Conservation (phyloP, 2,329 filamentous ascomycete species). For the Calonectria hawksworthii region DNA sequence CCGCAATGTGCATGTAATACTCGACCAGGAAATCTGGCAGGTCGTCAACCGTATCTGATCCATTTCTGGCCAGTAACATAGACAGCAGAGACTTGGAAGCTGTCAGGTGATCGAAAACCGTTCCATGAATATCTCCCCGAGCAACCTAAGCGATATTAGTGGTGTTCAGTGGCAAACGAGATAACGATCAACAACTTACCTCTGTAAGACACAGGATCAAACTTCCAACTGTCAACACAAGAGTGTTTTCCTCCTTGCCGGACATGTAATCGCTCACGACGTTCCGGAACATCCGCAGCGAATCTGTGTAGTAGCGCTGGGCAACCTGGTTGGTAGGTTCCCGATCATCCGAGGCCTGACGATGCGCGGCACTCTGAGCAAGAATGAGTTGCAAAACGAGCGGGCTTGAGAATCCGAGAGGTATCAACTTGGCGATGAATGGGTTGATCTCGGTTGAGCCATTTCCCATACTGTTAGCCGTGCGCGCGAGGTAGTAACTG, state of each 20-base stretch:
- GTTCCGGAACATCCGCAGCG: conserved; percentile 52
- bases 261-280: conserved; percentile 52
- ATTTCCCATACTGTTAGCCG: conserved; percentile 62
- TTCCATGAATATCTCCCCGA: conserved; percentile 60
- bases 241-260: conserved; percentile 50
- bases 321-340: conserved; percentile 49
- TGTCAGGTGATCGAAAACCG: conserved; percentile 60
- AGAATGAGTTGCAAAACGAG: conserved; percentile 62
- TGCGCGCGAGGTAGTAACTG: conserved; percentile 60
- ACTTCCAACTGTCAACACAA: conserved; percentile 59
- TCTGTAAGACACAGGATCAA: conserved; percentile 63
- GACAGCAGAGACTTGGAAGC: conserved; percentile 59
- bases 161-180: neutral
- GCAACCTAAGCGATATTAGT: conserved; percentile 48
- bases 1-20: conserved; percentile 63
- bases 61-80: conserved; percentile 51
- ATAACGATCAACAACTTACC: conserved; percentile 45
- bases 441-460: conserved; percentile 61
- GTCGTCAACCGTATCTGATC: conserved; percentile 51
- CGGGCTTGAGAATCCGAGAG: conserved; percentile 60
- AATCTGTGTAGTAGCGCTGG: conserved; percentile 53
- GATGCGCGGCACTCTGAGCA: conserved; percentile 58
- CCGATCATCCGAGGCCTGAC: conserved; percentile 49
- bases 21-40: conserved; percentile 62
- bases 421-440: conserved; percentile 60